phyloP scores from a whole-genome alignment of 2,329 filamentous ascomycete species.

The Botrytis tulipae region DNA sequence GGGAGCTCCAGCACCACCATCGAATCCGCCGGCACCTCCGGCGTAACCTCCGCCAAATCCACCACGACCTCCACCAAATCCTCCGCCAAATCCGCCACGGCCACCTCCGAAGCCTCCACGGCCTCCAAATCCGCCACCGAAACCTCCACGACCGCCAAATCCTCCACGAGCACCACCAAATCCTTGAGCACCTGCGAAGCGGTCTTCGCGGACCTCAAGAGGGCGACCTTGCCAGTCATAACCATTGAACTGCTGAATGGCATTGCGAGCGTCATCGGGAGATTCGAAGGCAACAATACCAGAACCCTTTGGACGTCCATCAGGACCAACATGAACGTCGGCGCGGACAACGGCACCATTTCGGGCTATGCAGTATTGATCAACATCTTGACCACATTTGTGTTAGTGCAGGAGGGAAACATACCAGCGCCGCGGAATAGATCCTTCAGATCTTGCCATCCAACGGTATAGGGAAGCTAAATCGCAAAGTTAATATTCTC shows the following conservation, averaged over 20 bases:
- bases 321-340: slow-evolving; percentile 88
- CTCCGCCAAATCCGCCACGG: slow-evolving; percentile 54
- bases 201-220: slow-evolving; percentile 93
- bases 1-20: slow-evolving; percentile 42
- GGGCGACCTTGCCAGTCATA: slow-evolving; percentile 96
- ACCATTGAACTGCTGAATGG: slow-evolving; percentile 96
- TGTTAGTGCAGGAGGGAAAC: slow-evolving; percentile 43
- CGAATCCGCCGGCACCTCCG: slow-evolving; percentile 45
- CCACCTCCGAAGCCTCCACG: slow-evolving; percentile 59
- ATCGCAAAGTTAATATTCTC: slow-evolving; percentile 41
- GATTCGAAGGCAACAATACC: slow-evolving; percentile 97
- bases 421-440: slow-evolving; percentile 96
- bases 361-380: slow-evolving; percentile 45
- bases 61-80: slow-evolving; percentile 41
- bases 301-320: slow-evolving; percentile 92
- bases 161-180: slow-evolving; percentile 46
- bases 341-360: slow-evolving; percentile 85
- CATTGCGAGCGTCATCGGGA: slow-evolving; percentile 89
- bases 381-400: slow-evolving; percentile 30
- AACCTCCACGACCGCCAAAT: slow-evolving; percentile 44
- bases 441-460: slow-evolving; percentile 99
- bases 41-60: slow-evolving; percentile 54
- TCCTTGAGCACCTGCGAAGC: slow-evolving; percentile 68
- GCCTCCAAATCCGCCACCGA: slow-evolving; percentile 53
- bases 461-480: slow-evolving; percentile 93